Evolutionary conservation across 345 rosid species (phyloP).

Genomic region (Dovyalis caffra): DNA sequence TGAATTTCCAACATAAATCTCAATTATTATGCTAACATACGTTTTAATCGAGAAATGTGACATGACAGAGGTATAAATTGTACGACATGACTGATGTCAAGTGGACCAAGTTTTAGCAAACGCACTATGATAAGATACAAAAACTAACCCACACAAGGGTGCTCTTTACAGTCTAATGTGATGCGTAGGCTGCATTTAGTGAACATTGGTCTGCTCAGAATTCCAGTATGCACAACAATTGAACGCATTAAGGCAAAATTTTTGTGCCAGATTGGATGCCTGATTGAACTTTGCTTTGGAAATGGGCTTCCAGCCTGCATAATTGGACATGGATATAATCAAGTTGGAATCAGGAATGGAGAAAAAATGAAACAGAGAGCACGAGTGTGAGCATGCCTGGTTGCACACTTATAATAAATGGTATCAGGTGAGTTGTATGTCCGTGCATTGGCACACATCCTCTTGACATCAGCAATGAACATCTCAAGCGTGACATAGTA

Average conservation of each 20-base stretch:
- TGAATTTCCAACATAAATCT: no score
- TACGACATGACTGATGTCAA: no score
- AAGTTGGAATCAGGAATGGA: not conserved
- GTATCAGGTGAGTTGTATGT: slow-evolving; percentile 92
- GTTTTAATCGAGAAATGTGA: no score
- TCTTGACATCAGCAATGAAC: slow-evolving; percentile 91
- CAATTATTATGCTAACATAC: no score
- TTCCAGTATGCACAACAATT: not conserved
- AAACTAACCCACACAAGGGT: not conserved
- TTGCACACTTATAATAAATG: slow-evolving; percentile 83
- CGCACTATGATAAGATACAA: not conserved
- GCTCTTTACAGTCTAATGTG: not conserved
- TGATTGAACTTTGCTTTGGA: slow-evolving; percentile 79
- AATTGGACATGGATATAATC: not conserved
- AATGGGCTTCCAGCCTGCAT: slow-evolving; percentile 82
- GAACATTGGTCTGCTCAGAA: not conserved
- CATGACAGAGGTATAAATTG: no score
- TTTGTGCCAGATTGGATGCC: slow-evolving; percentile 72
- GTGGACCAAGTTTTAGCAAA: not conserved
- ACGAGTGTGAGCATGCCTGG: slow-evolving; percentile 46
- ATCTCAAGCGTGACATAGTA: slow-evolving; percentile 91
- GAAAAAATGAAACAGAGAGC: not conserved
- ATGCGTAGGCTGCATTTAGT: not conserved
- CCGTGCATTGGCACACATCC: slow-evolving; percentile 91
- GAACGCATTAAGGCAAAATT: slow-evolving; percentile 40